Evolutionary conservation across 495 filamentous ascomycete genomes (phyloP).

Genomic region (Parathielavia hyrcaniae): DNA sequence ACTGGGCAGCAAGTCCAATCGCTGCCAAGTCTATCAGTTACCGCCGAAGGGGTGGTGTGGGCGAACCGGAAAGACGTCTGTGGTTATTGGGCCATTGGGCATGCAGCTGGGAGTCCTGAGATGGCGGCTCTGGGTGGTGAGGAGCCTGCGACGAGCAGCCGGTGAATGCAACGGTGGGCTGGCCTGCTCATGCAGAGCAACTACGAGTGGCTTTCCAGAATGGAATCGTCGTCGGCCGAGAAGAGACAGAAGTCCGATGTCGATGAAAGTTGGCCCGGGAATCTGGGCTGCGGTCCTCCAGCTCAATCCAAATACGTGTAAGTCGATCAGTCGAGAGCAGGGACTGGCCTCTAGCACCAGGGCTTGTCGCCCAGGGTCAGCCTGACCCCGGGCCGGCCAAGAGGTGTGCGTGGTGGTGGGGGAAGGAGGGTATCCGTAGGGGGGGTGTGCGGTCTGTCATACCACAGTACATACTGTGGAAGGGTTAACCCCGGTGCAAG

Average conservation of each 20-base stretch:
- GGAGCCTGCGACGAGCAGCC: conserved; percentile 17
- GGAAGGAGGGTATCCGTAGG: conserved; percentile 5
- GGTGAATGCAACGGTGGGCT: conserved; percentile 19
- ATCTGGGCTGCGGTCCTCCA: conserved; percentile 14
- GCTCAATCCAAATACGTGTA: conserved; percentile 29
- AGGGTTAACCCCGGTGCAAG: conserved; percentile 22
- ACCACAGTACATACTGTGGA: too few species aligned
- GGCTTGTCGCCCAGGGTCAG: conserved; percentile 25
- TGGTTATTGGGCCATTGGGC: conserved; percentile 12
- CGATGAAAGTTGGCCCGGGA: conserved; percentile 17
- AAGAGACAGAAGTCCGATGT: conserved; percentile 13
- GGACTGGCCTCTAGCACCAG: conserved; percentile 16
- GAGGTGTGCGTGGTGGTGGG: conserved; percentile 18
- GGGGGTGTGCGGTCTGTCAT: conserved; percentile 14
- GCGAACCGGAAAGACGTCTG: conserved; percentile 13
- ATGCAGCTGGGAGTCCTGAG: conserved; percentile 19
- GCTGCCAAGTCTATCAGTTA: conserved; percentile 4
- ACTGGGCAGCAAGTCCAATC: not conserved
- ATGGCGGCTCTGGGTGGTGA: conserved; percentile 9
- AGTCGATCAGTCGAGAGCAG: conserved; percentile 27
- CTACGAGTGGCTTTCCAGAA: conserved; percentile 7
- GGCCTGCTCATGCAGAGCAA: conserved; percentile 12
- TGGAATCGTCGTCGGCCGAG: conserved; percentile 1
- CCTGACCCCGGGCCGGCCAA: conserved; percentile 21
- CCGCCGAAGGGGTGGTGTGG: conserved; percentile 10